Evolutionary conservation across 352 stramenopile species (phyloP), one percentile per base, ranked within the genome.

Genomic region (Globisporangium carolinianum): DNA sequence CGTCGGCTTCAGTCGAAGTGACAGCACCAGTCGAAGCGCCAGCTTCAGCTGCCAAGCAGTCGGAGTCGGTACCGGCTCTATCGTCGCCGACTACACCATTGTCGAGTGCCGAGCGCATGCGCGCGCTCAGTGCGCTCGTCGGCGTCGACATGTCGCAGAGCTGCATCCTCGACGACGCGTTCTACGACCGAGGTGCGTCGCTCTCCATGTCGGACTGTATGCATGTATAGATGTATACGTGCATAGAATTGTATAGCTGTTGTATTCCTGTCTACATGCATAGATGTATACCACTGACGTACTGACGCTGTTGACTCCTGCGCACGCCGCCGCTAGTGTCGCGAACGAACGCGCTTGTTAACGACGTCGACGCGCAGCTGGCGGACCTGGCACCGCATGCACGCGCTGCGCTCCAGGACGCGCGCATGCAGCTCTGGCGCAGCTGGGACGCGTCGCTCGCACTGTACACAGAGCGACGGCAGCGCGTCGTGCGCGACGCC

Each of bases 111-210:
- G 42, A 47, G 10, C 42, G 42, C 42, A n/a, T 15, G 5, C 42
- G 11, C 11, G 14, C 42, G 11, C 61, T 72, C 6, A 59, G 50
- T 41, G 32, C 39, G 11, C 57, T 69, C 36, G 32, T 84, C 9
- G 72, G 72, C 15, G 43, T 82, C 10, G 72, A 84, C 50, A 57
- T 80, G 38, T 62, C 61, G 35, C 58, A 61, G 53, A 84, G 72
- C 52, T 75, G 57, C 38, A 67, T 84, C 46, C 63, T 82, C 51
- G 72, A 71, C 36, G 56, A 69, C 5, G 32, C 58, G 18, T 76
- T 80, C 41, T 77, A 77, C 56, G 60, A 56, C 3, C 24, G 57
- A 2, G 50, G 17, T 39, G 42, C 37, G 18, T 59, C 58, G 15
- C 42, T 47, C 42, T 17, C 7, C 42, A 24, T 47, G 39, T 45